These are phyloP conservation scores for Stephania japonica DNA, from an alignment of 164 flowering plant species.

Conservation along the genomic window DNA sequence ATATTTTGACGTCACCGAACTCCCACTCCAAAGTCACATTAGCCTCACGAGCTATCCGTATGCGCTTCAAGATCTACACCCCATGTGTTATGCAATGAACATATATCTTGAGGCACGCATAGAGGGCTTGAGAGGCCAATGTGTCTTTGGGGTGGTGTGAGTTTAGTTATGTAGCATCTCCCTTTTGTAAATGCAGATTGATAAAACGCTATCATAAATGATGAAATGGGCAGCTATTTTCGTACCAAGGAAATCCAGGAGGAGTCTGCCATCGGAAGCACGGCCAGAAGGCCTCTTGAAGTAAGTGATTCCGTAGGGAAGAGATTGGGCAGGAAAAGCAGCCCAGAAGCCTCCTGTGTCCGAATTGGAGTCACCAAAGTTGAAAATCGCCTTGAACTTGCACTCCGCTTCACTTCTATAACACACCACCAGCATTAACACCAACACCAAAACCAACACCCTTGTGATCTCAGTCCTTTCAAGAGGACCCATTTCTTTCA, in stretches of 20 bases:
- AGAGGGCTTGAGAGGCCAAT: too few species aligned
- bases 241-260: constrained; percentile 67
- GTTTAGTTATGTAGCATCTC: too few species aligned
- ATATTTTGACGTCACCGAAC: too few species aligned
- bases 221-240: not conserved
- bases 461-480: not conserved
- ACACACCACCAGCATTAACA: constrained; percentile 14
- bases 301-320: constrained; percentile 67
- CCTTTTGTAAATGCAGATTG: too few species aligned
- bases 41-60: too few species aligned
- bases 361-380: constrained; percentile 79
- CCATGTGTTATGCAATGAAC: too few species aligned
- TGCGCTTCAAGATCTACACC: too few species aligned
- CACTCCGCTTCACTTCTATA: constrained; percentile 37
- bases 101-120: too few species aligned
- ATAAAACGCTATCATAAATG: too few species aligned
- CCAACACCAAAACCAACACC: constrained; percentile 4
- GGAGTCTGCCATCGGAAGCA: constrained; percentile 68
- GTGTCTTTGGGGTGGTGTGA: too few species aligned
- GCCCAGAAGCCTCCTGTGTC: constrained; percentile 85
- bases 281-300: constrained; percentile 68
- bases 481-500: not conserved
- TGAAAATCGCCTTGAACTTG: constrained; percentile 58
- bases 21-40: too few species aligned
- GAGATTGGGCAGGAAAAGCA: constrained; percentile 56